Evolutionary conservation across 192 early-diverging fungal species (phyloP).

Genomic region (Chytriomyces confervae): DNA sequence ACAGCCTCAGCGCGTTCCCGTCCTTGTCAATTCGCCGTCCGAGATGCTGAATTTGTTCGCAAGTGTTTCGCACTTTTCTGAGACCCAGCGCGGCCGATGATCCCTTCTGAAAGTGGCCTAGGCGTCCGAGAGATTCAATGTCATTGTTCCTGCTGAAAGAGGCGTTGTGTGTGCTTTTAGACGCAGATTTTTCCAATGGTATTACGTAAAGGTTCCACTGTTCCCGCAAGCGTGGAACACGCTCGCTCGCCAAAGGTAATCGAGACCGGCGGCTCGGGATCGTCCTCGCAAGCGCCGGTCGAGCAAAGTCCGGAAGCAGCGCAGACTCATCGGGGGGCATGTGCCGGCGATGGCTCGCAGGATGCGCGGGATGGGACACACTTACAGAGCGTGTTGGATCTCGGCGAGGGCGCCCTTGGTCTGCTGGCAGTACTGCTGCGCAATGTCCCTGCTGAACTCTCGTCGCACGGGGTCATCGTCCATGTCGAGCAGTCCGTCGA

Average conservation of each 20-base stretch:
- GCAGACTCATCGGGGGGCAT: too few relatives aligned
- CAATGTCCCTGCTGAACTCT: constrained; percentile 77
- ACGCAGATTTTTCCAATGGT: too few relatives aligned
- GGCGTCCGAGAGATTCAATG: constrained; percentile 70
- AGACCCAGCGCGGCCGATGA: constrained; percentile 87
- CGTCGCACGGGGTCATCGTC: constrained; percentile 84
- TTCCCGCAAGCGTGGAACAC: too few relatives aligned
- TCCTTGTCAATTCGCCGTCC: constrained; percentile 48
- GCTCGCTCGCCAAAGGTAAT: too few relatives aligned
- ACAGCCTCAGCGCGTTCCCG: constrained; percentile 15
- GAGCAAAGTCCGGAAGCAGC: too few relatives aligned
- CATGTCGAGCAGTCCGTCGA: constrained; percentile 91
- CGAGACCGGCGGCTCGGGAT: too few relatives aligned
- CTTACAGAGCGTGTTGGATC: constrained; percentile 73
- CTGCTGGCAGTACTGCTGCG: constrained; percentile 84
- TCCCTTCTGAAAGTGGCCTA: constrained; percentile 94
- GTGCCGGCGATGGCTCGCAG: too few relatives aligned
- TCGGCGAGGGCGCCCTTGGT: constrained; percentile 76
- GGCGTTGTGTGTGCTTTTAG: neutral
- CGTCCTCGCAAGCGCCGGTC: too few relatives aligned
- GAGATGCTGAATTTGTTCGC: constrained; percentile 86
- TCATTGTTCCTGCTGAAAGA: constrained; percentile 59
- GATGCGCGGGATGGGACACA: neutral
- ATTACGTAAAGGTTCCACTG: neutral
- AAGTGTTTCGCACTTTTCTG: constrained; percentile 76